These are phyloP conservation scores for Ophiostoma tasmaniense DNA, from an alignment of 2,329 filamentous ascomycete species.

Conservation along the genomic window DNA sequence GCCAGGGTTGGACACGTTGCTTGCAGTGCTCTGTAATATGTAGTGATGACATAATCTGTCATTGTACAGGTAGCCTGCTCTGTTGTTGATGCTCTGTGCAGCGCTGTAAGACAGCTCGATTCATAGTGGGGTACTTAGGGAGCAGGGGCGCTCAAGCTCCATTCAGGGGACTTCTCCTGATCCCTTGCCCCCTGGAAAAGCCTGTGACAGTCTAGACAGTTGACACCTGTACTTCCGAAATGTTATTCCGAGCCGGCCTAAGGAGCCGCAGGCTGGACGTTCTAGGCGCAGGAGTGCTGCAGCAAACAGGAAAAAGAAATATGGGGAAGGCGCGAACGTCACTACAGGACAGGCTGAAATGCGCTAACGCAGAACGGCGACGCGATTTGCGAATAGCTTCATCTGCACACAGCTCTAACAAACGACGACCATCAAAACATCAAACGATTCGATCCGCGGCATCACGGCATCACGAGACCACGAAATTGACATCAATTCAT, in stretches of 20 bases:
- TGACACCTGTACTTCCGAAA: background rate
- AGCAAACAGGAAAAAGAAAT: background rate
- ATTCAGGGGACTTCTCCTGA: background rate
- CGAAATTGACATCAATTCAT: background rate
- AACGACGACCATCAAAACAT: background rate
- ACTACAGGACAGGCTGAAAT: conserved; percentile 4
- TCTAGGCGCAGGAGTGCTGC: background rate
- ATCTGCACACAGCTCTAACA: background rate
- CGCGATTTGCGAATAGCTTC: conserved; percentile 16
- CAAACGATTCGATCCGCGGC: background rate
- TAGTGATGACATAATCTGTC: background rate
- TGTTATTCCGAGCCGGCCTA: background rate
- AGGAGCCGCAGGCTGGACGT: background rate
- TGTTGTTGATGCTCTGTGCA: background rate
- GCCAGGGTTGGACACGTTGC: conserved; percentile 18
- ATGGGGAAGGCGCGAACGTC: conserved; percentile 7
- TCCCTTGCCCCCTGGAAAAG: background rate
- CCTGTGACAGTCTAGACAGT: background rate
- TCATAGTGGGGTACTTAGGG: background rate
- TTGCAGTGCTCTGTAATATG: background rate
- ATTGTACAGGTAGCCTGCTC: background rate
- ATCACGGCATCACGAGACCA: background rate
- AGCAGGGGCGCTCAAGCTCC: background rate
- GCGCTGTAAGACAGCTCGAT: background rate
- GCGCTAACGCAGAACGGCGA: conserved; percentile 15